Conservation (phyloP, 345 rosid genomes). For the Anacardium occidentale region DNA sequence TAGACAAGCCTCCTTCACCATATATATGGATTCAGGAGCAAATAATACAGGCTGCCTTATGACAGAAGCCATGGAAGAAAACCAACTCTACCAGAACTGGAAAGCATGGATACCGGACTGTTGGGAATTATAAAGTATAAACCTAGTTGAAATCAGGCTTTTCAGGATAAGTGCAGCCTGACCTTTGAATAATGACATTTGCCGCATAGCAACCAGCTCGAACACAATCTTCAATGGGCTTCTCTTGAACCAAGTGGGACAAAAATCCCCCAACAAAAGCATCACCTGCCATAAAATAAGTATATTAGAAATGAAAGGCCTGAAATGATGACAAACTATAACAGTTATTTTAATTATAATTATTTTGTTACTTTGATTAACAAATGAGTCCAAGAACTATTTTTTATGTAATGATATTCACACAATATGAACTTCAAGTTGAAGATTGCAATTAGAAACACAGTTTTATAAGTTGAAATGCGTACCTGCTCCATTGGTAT, state of each 20-base stretch:
- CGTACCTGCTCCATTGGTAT: constrained; percentile 94
- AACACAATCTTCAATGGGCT: constrained; percentile 73
- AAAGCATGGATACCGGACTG: background rate
- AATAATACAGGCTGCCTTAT: background rate
- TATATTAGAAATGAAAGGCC: no score
- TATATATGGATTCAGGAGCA: constrained; percentile 6
- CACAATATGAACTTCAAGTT: no score
- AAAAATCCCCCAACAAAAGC: constrained; percentile 65
- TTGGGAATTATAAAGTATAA: background rate
- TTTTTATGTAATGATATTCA: no score
- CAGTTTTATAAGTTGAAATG: no score
- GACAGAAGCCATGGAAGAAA: background rate
- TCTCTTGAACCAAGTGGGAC: constrained; percentile 77
- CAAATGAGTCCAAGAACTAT: no score
- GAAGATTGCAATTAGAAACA: no score
- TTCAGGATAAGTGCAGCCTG: constrained; percentile 83
- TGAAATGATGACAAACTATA: no score
- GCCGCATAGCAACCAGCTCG: constrained; percentile 85
- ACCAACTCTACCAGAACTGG: background rate
- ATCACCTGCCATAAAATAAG: constrained; percentile 50
- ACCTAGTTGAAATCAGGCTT: constrained; percentile 38
- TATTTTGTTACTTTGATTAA: no score
- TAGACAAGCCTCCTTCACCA: background rate
- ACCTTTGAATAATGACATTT: constrained; percentile 82
- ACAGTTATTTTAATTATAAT: no score